A percentile compares a stretch with the other conserved stretches of the same genome.
phyloP scores from a whole-genome alignment of 176 grass and related monocot genomes.

The Tillandsia fasciculata region DNA sequence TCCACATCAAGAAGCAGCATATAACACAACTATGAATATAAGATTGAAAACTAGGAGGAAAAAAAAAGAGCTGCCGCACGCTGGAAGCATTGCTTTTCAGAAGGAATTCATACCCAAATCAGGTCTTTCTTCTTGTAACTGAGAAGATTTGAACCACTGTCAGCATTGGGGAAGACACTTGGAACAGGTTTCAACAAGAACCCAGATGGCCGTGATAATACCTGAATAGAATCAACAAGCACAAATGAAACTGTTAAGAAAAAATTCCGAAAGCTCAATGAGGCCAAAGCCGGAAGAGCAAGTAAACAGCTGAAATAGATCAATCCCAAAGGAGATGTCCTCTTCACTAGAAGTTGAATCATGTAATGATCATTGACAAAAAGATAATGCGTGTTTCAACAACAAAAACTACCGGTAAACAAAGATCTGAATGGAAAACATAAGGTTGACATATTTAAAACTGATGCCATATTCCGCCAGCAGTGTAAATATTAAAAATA shows the following conservation, averaged over 20 bases:
- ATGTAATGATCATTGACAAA: background rate
- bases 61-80: background rate
- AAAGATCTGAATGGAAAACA: background rate
- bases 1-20: slow-evolving; percentile 10
- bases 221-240: slow-evolving; percentile 40
- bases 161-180: slow-evolving; percentile 51
- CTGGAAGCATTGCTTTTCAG: background rate
- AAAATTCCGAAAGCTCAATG: background rate
- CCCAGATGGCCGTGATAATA: slow-evolving; percentile 77
- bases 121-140: slow-evolving; percentile 92
- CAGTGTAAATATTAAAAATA: background rate
- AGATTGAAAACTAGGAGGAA: slow-evolving; percentile 9
- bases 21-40: slow-evolving; percentile 11
- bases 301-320: background rate
- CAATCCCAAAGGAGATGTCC: background rate
- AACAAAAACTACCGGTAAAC: background rate
- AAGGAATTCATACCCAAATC: slow-evolving; percentile 52
- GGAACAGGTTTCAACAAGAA: slow-evolving; percentile 94
- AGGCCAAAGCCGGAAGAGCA: background rate
- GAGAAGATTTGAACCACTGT: slow-evolving; percentile 82
- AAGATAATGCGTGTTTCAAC: background rate
- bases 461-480: background rate
- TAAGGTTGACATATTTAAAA: background rate
- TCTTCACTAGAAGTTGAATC: background rate
- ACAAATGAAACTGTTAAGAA: background rate